phyloP scores from a whole-genome alignment of 345 rosid species.

The Brassica incana region DNA sequence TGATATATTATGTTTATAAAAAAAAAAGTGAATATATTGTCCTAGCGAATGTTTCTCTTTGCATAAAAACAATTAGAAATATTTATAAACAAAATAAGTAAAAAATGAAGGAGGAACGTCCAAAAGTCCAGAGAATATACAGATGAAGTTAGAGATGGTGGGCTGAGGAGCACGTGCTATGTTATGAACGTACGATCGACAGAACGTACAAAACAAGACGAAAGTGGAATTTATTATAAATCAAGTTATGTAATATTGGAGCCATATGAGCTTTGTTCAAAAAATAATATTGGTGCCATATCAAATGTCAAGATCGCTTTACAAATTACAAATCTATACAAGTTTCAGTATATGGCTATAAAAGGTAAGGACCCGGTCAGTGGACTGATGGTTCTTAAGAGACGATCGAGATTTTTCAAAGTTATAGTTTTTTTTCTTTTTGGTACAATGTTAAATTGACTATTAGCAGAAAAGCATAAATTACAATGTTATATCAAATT shows the following conservation, averaged over 20 bases:
- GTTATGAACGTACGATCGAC: background rate
- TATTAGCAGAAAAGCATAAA: too few relatives aligned
- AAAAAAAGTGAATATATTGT: background rate
- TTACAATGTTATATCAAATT: too few relatives aligned
- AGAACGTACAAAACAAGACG: conserved; percentile 19
- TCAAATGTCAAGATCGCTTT: background rate
- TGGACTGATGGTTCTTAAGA: background rate
- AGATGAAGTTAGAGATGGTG: conserved; percentile 14
- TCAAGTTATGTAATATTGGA: background rate
- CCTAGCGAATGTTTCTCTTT: background rate
- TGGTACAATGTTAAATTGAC: too few relatives aligned
- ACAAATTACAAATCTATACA: background rate
- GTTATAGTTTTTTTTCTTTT: background rate
- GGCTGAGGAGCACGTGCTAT: conserved; percentile 21
- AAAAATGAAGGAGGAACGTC: background rate
- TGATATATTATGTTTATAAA: too few relatives aligned
- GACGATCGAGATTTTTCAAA: background rate
- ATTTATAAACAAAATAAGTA: background rate
- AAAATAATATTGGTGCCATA: background rate
- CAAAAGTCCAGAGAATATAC: background rate
- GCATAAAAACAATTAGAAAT: background rate
- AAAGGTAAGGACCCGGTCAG: background rate
- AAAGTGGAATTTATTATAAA: background rate
- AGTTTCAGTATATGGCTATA: background rate
- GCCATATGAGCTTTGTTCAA: too few relatives aligned